Base-by-base conservation (phyloP, 805 yeast species). In the Nakazawaea laoshanensis region DNA sequence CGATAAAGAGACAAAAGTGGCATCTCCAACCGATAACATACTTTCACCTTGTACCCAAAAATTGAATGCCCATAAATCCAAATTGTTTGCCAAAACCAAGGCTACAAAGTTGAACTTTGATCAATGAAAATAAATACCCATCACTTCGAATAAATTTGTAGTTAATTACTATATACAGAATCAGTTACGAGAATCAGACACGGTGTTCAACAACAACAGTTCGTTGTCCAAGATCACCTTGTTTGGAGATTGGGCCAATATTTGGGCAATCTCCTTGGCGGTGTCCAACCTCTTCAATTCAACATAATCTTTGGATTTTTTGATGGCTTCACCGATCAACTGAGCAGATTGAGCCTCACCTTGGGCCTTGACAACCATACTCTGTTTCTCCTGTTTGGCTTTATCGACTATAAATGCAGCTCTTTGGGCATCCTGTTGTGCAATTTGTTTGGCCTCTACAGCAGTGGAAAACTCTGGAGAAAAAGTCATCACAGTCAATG, bases 301-400 rank as follows among this genome's bases (percentile, higher is more conserved):
- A 32, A 92, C 95, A 57, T 92, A 92, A 57, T 89, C 98, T 59
- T 73, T 83, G 16, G 94, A 83, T 61, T 89, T 92, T 67, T 89
- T 92, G 59, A 92, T 89, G 35, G 98, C 97, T 44, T 92, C 98
- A 75, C 98, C 98, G 63, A 92, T 87, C 64, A 92, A 77, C 59
- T 88, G 94, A 21, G 98, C 98, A 34, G 96, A 83, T 55, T 85
- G 77, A 44, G 98, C 98, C 63, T 92, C 98, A 75, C 98, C 98
- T 57, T 86, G 84, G 9, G 98, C 97, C 59, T 82, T 86, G 37
- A 92, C 96, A 42, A 92, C 94, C 65, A 86, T 70, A 54, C 94
- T 94, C 61, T 92, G 97, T 58, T 92, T 92, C 63, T 92, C 97
- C 61, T 92, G 98, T 48, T 84, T 77, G 7, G 98, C 98, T 55